These are phyloP conservation scores for Murraya paniculata DNA, from an alignment of 345 rosid genomes.

Conservation along the genomic window DNA sequence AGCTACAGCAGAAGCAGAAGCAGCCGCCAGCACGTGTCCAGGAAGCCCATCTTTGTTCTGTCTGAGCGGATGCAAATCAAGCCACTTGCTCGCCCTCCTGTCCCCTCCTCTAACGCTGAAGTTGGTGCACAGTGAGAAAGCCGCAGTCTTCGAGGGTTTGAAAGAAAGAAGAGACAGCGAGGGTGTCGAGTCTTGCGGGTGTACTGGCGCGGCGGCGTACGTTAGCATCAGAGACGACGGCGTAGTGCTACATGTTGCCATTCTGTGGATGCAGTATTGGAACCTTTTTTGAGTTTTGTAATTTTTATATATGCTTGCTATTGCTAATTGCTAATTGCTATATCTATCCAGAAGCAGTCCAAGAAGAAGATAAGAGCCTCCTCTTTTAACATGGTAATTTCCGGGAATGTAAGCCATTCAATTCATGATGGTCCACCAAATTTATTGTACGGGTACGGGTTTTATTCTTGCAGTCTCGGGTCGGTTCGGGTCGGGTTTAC, in stretches of 20 bases:
- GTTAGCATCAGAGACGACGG: conserved; percentile 56
- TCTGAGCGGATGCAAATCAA: conserved; percentile 14
- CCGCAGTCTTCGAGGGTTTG: conserved; percentile 35
- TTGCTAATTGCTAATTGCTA: background rate
- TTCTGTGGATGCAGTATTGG: conserved; percentile 8
- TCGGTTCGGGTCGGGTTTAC: too few species aligned
- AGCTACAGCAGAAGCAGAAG: conserved; percentile 36
- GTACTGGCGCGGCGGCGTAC: conserved; percentile 44
- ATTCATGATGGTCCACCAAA: too few species aligned
- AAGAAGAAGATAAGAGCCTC: conserved; percentile 7
- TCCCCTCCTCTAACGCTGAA: conserved; percentile 27
- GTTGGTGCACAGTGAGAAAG: conserved; percentile 22
- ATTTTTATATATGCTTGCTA: background rate
- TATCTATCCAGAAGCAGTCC: too few species aligned
- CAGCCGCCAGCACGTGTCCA: conserved; percentile 2
- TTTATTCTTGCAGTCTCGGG: too few species aligned
- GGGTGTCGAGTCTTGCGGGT: conserved; percentile 48
- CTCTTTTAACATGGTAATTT: background rate
- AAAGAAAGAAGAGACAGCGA: conserved; percentile 48
- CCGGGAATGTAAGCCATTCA: conserved; percentile 1
- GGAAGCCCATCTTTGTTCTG: conserved; percentile 15
- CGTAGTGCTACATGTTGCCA: conserved; percentile 54
- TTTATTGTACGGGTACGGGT: too few species aligned
- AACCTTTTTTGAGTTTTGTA: background rate
- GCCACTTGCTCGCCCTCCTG: conserved; percentile 22